Evolutionary conservation across 106 monocot species (phyloP), one percentile per base, ranked within the genome.

Genomic region (Vanilla planifolia): DNA sequence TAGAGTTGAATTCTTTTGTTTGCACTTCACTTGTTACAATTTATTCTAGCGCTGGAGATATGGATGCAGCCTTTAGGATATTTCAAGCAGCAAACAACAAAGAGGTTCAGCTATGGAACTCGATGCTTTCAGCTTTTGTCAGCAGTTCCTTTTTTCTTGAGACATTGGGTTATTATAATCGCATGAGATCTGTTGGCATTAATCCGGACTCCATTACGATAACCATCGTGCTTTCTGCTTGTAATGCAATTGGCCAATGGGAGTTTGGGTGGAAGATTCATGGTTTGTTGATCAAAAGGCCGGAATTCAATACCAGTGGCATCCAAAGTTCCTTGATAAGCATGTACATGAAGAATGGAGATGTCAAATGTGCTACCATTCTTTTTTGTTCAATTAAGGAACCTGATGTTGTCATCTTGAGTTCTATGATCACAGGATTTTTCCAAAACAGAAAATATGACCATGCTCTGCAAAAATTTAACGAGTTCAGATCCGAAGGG

Each of bases 311-410:
- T 26, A 61, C 52, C 61, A 11, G 25, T 29, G 21, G 29, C 13
- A 66, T 73, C 10, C 63, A 61, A 42, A 79, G 65, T 42, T 72
- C 75, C 6, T 45, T 84, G 25, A 60, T 79, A 32, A 63, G 65
- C 35, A 79, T 84, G 79, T 84, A 84, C 42, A 65, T 67, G 65
- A 79, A 66, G 47, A 51, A 62, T 29, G 75, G 75, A 23, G 60
- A 39, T 39, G 51, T 44, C 0, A 34, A 72, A 2, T 64, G 60
- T 48, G 75, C 79, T 5, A 2, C 14, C 2, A 11, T 40, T 1
- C 43, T 84, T 14, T 84, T 84, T 59, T 25, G 8, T 47, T 76
- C 68, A 22, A 36, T 44, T 3, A 27, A 58, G 21, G 69, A 73
- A 11, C 53, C 57, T 50, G 77, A 73, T 60, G 14, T 61, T 21